Conservation (phyloP, 2,329 filamentous ascomycete genomes). For the Remersonia thermophila region DNA sequence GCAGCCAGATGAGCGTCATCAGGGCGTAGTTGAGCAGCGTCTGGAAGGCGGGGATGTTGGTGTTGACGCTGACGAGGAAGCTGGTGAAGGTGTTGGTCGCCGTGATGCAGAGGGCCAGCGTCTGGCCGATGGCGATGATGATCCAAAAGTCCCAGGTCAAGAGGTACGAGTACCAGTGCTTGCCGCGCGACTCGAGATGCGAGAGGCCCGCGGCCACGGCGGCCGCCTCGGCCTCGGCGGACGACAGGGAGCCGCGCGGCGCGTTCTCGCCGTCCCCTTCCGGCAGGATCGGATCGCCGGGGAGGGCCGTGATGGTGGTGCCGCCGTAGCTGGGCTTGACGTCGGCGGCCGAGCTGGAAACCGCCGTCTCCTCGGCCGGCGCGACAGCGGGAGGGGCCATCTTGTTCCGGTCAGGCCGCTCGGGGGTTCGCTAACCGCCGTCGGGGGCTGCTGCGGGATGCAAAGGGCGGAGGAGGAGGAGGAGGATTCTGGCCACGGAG, state of each 20-base stretch:
- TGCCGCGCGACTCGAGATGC: slow-evolving; percentile 40
- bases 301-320: too few relatives aligned
- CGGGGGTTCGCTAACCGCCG: too few relatives aligned
- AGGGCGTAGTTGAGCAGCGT: slow-evolving; percentile 90
- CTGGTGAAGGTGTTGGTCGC: slow-evolving; percentile 82
- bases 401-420: too few relatives aligned
- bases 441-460: too few relatives aligned
- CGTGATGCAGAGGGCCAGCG: slow-evolving; percentile 81
- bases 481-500: too few relatives aligned
- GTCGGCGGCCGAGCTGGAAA: slow-evolving; percentile 13
- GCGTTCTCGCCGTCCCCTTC: too few relatives aligned
- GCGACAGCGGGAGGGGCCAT: too few relatives aligned
- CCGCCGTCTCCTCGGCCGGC: slow-evolving; percentile 8
- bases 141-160: slow-evolving; percentile 79
- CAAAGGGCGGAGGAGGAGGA: too few relatives aligned
- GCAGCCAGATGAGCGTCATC: slow-evolving; percentile 69
- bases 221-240: slow-evolving; percentile 6
- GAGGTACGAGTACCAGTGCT: slow-evolving; percentile 61
- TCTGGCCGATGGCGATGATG: slow-evolving; percentile 67
- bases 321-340: slow-evolving; percentile 11
- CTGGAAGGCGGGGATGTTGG: slow-evolving; percentile 88
- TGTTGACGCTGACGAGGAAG: slow-evolving; percentile 53
- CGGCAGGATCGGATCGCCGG: too few relatives aligned
- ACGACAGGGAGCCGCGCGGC: too few relatives aligned
- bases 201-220: slow-evolving; percentile 11